Evolutionary conservation across 305 asterid genomes (phyloP), one percentile per base, ranked within the genome.

Genomic region (Fraxinus nigra): DNA sequence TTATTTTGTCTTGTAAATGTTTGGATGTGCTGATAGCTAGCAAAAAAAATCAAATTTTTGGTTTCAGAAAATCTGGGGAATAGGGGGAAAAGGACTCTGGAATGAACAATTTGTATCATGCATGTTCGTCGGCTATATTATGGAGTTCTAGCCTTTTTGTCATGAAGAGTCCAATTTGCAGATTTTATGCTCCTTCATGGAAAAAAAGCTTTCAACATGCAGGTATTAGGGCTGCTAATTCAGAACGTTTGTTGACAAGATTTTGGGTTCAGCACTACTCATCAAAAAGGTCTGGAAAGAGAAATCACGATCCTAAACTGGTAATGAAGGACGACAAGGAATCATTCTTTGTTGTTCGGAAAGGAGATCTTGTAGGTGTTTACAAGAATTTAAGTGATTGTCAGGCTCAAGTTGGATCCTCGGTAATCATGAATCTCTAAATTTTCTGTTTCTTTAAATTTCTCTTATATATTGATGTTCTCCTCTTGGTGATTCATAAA

Each of bases 361-460:
- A 95, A 89, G 99, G 97, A 56, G 97, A 94, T 86, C 85, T 94
- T 77, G 91, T 94, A 46, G 99, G 99, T 73, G 91, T 95, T 33
- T 94, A 93, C 91, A 95, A 90, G 89, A 94, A 95, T 87, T 89
- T 95, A 82, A 94, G 94, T 86, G 99, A 95, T 84, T 94, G 97
- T 80, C 99, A 95, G 87, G 90, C 96, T 76, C 99, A 95, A 95
- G 99, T 91, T 65, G 98, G 98, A 86, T 85, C 94, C 77, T 95
- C 99, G 91, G 99, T 95, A 92, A 88, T 81, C 76, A 69, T 69
- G 37, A 14, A 65, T 77, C 30, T 69, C 79, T 83, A 10, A 30
- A 65, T 77, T 77, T 80, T 54, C 22, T 72, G 77, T 75, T 33
- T 7, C 6, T 48, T 22, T 77, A 51, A 28, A 3, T 18, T 59